Evolutionary conservation across 352 stramenopile genomes (phyloP).

Genomic region (Phytophthora meadii): DNA sequence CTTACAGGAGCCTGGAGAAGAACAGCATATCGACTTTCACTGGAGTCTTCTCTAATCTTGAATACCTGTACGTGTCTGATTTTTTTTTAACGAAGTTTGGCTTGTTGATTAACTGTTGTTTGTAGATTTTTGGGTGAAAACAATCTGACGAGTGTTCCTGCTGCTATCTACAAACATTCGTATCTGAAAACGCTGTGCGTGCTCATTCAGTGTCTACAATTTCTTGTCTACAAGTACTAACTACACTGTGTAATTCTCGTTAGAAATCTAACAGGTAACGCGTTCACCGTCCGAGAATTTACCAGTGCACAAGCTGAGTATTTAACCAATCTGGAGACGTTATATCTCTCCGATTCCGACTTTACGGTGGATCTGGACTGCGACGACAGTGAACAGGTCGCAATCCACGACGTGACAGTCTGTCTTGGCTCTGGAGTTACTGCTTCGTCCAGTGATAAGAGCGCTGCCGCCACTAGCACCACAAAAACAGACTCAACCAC

Average conservation of each 20-base stretch:
- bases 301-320: slow-evolving; percentile 40
- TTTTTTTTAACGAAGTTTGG: background rate
- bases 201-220: background rate
- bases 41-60: slow-evolving; percentile 52
- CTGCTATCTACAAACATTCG: slow-evolving; percentile 52
- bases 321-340: slow-evolving; percentile 35
- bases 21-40: slow-evolving; percentile 62
- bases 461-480: slow-evolving; percentile 17
- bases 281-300: slow-evolving; percentile 42
- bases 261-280: slow-evolving; percentile 46
- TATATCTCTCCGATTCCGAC: slow-evolving; percentile 36
- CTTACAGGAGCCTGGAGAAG: slow-evolving; percentile 45
- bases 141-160: slow-evolving; percentile 52
- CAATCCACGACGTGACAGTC: slow-evolving; percentile 32
- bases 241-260: background rate
- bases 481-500: slow-evolving; percentile 19
- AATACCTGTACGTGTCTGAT: slow-evolving; percentile 41
- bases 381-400: slow-evolving; percentile 32
- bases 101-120: background rate
- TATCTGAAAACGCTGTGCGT: slow-evolving; percentile 49
- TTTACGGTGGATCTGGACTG: slow-evolving; percentile 33
- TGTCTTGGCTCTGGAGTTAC: slow-evolving; percentile 33
- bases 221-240: background rate
- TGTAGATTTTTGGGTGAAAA: slow-evolving; percentile 54
- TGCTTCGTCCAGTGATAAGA: slow-evolving; percentile 22